A percentile compares a stretch with the other conserved stretches of the same genome.
Conservation (phyloP, 768 basidiomycete species). For the Kondoa malvinella region DNA sequence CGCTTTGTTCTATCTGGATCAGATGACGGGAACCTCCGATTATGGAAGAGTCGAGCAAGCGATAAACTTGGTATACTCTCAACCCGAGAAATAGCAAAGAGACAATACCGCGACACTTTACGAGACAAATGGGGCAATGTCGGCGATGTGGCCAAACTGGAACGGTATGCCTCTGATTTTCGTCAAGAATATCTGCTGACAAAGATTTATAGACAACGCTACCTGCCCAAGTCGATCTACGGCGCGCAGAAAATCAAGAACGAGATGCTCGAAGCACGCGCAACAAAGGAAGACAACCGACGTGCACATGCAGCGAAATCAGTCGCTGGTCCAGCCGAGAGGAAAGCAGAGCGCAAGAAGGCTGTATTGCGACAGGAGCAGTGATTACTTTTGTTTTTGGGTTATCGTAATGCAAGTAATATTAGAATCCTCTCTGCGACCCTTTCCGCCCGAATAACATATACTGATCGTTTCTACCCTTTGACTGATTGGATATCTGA, state of each 20-base stretch:
- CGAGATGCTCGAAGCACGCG: constrained; percentile 75
- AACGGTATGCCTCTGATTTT: constrained; percentile 33
- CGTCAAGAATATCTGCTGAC: too few relatives aligned
- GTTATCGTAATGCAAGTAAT: background rate
- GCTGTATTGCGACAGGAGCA: constrained; percentile 63
- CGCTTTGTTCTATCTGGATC: constrained; percentile 34
- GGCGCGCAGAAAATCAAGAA: constrained; percentile 71
- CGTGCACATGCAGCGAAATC: constrained; percentile 58
- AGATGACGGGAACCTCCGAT: constrained; percentile 27
- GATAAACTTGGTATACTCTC: constrained; percentile 83
- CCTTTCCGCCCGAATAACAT: too few relatives aligned
- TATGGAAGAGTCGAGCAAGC: constrained; percentile 48
- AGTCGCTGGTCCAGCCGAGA: constrained; percentile 56
- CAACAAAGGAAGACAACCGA: constrained; percentile 84
- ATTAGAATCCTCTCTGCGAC: too few relatives aligned
- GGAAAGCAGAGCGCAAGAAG: constrained; percentile 62
- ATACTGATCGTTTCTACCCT: too few relatives aligned
- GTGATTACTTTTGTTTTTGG: constrained; percentile 14
- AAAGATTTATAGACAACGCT: constrained; percentile 46
- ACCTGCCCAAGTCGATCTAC: constrained; percentile 79
- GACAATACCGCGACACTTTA: constrained; percentile 80
- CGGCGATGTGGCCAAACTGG: constrained; percentile 58
- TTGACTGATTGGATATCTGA: too few relatives aligned
- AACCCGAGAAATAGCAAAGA: constrained; percentile 70
- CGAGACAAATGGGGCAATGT: constrained; percentile 79